Percentiles rank a stretch among this genome's conserved stretches.
phyloP scores from a whole-genome alignment of 768 basidiomycete genomes.

The Tulasnella sp. region DNA sequence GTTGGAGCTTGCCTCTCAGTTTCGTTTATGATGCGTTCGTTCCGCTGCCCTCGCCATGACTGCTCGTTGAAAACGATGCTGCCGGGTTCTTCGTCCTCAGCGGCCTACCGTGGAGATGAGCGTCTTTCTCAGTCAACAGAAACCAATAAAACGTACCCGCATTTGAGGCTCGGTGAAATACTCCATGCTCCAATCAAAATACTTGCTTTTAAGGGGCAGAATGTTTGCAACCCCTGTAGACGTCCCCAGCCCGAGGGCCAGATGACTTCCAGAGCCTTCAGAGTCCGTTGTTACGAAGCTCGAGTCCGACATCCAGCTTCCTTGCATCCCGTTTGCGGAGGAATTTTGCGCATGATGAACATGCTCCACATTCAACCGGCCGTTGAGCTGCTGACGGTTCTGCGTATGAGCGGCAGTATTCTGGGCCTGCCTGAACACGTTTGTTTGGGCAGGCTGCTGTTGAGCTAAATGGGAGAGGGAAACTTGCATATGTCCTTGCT shows the following conservation, averaged over 20 bases:
- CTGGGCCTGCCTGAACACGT: slow-evolving; percentile 21
- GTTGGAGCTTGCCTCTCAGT: slow-evolving; percentile 57
- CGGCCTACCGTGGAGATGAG: slow-evolving; percentile 44
- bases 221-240: slow-evolving; percentile 49
- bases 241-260: slow-evolving; percentile 68
- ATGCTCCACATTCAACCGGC: neutral
- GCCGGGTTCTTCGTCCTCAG: slow-evolving; percentile 92
- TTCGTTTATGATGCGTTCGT: slow-evolving; percentile 64
- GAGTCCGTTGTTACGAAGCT: slow-evolving; percentile 9
- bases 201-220: slow-evolving; percentile 79
- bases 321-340: neutral
- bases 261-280: slow-evolving; percentile 19
- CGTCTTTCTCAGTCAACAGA: neutral
- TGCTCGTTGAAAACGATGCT: slow-evolving; percentile 90
- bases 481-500: slow-evolving; percentile 8
- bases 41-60: slow-evolving; percentile 85
- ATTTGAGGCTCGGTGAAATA: slow-evolving; percentile 99
- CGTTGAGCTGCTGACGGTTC: neutral
- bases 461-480: slow-evolving; percentile 22
- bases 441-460: slow-evolving; percentile 28
- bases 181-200: slow-evolving; percentile 93
- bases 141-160: slow-evolving; percentile 49
- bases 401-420: slow-evolving; percentile 44
- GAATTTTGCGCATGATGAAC: neutral
- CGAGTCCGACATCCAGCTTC: neutral